Percentiles rank a stretch among this genome's conserved stretches.
Evolutionary conservation across 768 basidiomycete genomes (phyloP).

Genomic region (Tulasnella sp.): DNA sequence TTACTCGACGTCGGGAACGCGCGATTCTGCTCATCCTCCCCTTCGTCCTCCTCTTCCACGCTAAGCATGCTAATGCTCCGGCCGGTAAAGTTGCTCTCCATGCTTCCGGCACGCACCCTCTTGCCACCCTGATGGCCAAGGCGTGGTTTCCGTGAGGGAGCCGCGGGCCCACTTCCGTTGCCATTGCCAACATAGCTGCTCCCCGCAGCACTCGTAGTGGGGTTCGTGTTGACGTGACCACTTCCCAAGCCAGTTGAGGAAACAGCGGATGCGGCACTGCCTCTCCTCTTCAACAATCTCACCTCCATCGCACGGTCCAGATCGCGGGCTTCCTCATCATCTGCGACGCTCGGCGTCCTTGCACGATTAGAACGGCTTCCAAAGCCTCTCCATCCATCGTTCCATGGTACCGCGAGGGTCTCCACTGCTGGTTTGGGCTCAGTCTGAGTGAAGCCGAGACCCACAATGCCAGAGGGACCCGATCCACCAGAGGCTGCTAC

Average conservation of each 20-base stretch:
- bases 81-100: constrained; percentile 18
- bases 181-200: not conserved
- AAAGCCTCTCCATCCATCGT: constrained; percentile 10
- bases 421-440: not conserved
- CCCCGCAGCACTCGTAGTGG: not conserved
- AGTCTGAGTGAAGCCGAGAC: not conserved
- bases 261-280: constrained; percentile 3
- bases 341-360: constrained; percentile 3
- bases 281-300: constrained; percentile 63
- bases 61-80: constrained; percentile 12
- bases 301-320: constrained; percentile 86
- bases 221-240: not conserved
- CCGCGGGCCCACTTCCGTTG: not conserved
- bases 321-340: constrained; percentile 44
- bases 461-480: not conserved
- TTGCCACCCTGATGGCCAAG: constrained; percentile 3
- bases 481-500: not conserved
- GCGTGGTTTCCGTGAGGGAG: constrained; percentile 13
- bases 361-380: not conserved
- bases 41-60: constrained; percentile 16
- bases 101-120: constrained; percentile 15
- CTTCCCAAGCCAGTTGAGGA: not conserved
- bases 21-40: not conserved
- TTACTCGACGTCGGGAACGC: not conserved
- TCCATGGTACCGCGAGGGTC: constrained; percentile 8